Percentiles rank a stretch among this genome's conserved stretches.
phyloP scores from a whole-genome alignment of 1,284 basidiomycete genomes.

The Boletus mariae region DNA sequence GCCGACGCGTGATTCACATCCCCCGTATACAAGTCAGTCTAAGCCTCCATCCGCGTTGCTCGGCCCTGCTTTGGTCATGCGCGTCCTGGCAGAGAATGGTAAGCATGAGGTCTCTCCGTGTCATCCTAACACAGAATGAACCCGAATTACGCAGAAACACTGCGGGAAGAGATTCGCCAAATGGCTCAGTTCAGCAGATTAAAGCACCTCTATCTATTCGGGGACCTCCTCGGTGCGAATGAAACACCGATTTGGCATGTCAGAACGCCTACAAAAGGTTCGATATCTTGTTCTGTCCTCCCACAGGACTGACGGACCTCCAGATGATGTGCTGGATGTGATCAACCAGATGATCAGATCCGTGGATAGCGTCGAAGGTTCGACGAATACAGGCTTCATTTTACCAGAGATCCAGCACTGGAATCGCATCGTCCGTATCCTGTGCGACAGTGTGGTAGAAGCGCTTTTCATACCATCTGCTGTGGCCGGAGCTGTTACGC shows the following conservation, averaged over 20 bases:
- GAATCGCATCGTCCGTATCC: slow-evolving; percentile 4
- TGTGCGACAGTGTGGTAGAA: slow-evolving; percentile 6
- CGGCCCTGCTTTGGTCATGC: slow-evolving; percentile 12
- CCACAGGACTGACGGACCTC: not conserved
- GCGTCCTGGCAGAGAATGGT: slow-evolving; percentile 8
- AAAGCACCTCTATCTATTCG: slow-evolving; percentile 12
- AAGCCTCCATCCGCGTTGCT: slow-evolving; percentile 8
- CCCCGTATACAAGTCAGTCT: not conserved
- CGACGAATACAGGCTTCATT: slow-evolving; percentile 7
- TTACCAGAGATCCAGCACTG: slow-evolving; percentile 11
- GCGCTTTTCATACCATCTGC: slow-evolving; percentile 7
- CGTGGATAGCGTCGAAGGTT: slow-evolving; percentile 12
- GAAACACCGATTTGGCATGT: slow-evolving; percentile 14
- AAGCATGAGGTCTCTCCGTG: not conserved
- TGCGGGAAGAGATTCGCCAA: slow-evolving; percentile 10
- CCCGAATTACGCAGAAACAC: slow-evolving; percentile 2
- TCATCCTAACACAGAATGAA: not conserved
- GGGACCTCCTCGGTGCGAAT: slow-evolving; percentile 8
- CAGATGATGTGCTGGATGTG: slow-evolving; percentile 14
- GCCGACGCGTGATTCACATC: slow-evolving; percentile 2
- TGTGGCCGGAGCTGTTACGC: not conserved
- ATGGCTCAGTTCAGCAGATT: slow-evolving; percentile 7
- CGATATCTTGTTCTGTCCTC: not conserved
- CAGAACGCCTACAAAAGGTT: slow-evolving; percentile 10
- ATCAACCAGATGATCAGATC: slow-evolving; percentile 11